Evolutionary conservation across 2,329 filamentous ascomycete species (phyloP).

Genomic region (Xylaria sp.): DNA sequence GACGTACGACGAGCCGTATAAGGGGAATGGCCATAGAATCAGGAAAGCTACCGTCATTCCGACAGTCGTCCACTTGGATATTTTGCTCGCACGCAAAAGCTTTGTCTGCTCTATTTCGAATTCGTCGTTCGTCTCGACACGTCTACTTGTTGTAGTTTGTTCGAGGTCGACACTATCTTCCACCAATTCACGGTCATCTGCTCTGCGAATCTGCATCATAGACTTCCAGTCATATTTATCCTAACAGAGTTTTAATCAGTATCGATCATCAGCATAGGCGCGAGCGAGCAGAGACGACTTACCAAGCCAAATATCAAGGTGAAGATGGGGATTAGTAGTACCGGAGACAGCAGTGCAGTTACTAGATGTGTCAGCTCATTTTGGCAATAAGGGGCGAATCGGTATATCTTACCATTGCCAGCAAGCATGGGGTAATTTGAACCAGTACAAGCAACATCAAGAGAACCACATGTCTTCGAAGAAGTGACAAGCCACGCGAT

Average conservation of each 20-base stretch:
- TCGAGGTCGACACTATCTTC: constrained; percentile 74
- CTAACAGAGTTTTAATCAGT: constrained; percentile 20
- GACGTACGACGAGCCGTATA: constrained; percentile 85
- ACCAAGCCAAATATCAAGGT: constrained; percentile 73
- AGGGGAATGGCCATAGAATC: constrained; percentile 90
- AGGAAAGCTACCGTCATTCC: constrained; percentile 76
- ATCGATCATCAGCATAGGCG: too few relatives aligned
- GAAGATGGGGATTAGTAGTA: constrained; percentile 79
- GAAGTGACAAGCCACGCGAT: constrained; percentile 83
- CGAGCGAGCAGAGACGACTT: neutral
- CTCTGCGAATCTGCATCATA: constrained; percentile 82
- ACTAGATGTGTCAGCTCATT: constrained; percentile 55
- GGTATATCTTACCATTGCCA: constrained; percentile 65
- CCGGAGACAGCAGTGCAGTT: constrained; percentile 78
- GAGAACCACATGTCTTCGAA: constrained; percentile 72
- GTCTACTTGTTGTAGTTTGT: constrained; percentile 54
- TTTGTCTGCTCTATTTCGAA: constrained; percentile 42
- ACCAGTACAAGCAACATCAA: constrained; percentile 80
- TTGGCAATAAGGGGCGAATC: neutral
- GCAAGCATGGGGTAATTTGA: constrained; percentile 90
- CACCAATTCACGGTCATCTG: constrained; percentile 79
- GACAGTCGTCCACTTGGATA: constrained; percentile 62
- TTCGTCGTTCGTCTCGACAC: constrained; percentile 56
- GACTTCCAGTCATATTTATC: constrained; percentile 86
- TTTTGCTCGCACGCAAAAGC: constrained; percentile 45